phyloP scores from a whole-genome alignment of 768 basidiomycete species.

The Pluteus cervinus region DNA sequence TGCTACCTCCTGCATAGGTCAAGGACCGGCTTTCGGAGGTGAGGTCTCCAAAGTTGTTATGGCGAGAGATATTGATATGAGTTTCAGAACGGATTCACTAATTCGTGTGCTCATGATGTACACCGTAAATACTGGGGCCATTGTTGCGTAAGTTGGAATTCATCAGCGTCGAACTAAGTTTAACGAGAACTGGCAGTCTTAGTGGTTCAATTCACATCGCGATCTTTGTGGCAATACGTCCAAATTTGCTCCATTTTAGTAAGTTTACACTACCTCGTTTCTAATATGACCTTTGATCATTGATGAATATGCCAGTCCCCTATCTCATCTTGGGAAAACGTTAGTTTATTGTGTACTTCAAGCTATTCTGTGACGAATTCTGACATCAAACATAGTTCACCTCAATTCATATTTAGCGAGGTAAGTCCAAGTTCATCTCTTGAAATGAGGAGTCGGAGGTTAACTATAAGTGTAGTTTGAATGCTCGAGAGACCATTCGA shows the following conservation, averaged over 20 bases:
- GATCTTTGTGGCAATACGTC: conserved; percentile 44
- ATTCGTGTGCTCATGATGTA: conserved; percentile 44
- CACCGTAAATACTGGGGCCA: conserved; percentile 48
- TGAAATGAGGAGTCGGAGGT: too few relatives aligned
- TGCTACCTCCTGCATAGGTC: conserved; percentile 42
- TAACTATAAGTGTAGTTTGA: too few relatives aligned
- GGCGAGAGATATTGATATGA: background rate
- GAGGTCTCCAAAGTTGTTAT: background rate
- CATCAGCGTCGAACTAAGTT: background rate
- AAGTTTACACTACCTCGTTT: too few relatives aligned
- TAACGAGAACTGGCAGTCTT: conserved; percentile 23
- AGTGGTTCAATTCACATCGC: conserved; percentile 41
- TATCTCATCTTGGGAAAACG: conserved; percentile 49
- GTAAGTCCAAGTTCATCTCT: too few relatives aligned
- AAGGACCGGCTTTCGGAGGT: conserved; percentile 48
- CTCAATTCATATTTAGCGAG: conserved; percentile 51
- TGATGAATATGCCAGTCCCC: conserved; percentile 24
- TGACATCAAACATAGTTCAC: conserved; percentile 33
- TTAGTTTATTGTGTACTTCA: conserved; percentile 17
- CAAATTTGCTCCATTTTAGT: conserved; percentile 49
- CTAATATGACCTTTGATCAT: background rate
- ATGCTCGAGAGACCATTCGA: too few relatives aligned
- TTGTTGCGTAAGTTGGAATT: conserved; percentile 30
- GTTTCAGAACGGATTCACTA: conserved; percentile 42
- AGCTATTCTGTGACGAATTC: too few relatives aligned